Conservation (phyloP, 805 yeast species). For the Metschnikowia bowlesiae region DNA sequence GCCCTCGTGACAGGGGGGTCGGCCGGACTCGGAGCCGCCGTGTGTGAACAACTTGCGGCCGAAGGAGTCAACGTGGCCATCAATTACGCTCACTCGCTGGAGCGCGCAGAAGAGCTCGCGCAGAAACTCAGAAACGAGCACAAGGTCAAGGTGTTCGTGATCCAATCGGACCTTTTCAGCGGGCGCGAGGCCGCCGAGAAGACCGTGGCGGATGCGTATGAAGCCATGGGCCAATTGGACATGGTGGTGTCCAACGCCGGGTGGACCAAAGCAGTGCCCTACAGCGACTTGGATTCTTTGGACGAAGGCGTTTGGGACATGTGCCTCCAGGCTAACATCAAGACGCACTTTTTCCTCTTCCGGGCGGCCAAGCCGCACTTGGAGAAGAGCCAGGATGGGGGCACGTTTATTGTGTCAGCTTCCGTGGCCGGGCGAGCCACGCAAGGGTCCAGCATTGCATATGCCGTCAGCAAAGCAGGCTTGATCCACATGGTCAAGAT, state of each 20-base stretch:
- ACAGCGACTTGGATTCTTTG: conserved; percentile 25
- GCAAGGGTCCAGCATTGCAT: conserved; percentile 31
- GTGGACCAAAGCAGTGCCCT: conserved; percentile 31
- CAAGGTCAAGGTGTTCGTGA: conserved; percentile 14
- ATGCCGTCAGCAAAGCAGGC: conserved; percentile 27
- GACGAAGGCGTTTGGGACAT: conserved; percentile 32
- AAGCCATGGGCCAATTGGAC: conserved; percentile 26
- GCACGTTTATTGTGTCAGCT: conserved; percentile 23
- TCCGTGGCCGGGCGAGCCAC: conserved; percentile 25
- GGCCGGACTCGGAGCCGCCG: conserved; percentile 33
- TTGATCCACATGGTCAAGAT: conserved; percentile 20
- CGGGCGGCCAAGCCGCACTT: conserved; percentile 22
- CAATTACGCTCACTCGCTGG: conserved; percentile 27
- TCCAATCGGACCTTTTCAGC: conserved; percentile 24
- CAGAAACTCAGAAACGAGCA: conserved; percentile 9
- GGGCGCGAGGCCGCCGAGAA: conserved; percentile 16
- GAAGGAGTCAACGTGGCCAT: conserved; percentile 32
- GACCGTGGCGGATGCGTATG: conserved; percentile 23
- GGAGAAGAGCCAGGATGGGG: conserved; percentile 22
- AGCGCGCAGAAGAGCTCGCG: conserved; percentile 25
- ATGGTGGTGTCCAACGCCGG: conserved; percentile 38
- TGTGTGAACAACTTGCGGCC: conserved; percentile 29
- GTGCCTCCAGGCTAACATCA: conserved; percentile 25
- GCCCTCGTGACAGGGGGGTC: conserved; percentile 23
- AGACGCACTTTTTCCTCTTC: conserved; percentile 28